Conservation (phyloP, 2,329 filamentous ascomycete genomes). For the Falciphora oryzae region DNA sequence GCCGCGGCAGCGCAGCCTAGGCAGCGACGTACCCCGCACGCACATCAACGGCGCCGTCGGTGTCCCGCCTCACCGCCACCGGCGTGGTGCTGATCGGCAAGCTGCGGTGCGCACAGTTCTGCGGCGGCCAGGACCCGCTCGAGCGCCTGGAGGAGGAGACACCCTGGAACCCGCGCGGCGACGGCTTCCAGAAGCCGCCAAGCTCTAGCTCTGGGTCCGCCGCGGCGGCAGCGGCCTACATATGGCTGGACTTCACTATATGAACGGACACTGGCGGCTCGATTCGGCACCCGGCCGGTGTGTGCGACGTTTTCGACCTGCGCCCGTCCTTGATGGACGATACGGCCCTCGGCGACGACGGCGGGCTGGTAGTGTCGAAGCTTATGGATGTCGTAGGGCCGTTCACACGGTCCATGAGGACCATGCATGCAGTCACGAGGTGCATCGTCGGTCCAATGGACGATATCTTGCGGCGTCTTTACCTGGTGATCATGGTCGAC, state of each 20-base stretch:
- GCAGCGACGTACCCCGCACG: not conserved
- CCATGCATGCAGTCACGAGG: not conserved
- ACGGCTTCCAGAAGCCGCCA: constrained; percentile 40
- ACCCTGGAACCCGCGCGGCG: constrained; percentile 40
- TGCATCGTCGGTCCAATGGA: not conserved
- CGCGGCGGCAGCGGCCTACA: constrained; percentile 33
- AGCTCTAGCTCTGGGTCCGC: constrained; percentile 38
- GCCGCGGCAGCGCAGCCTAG: constrained; percentile 1
- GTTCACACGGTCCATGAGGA: not conserved
- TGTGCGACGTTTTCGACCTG: constrained; percentile 35
- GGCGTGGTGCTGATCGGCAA: constrained; percentile 56
- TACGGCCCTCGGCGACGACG: not conserved
- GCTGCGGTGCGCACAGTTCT: constrained; percentile 32
- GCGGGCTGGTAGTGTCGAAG: not conserved
- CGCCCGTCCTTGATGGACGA: not conserved
- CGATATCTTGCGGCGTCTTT: not conserved
- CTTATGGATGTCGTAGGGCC: constrained; percentile 4
- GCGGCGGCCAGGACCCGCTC: constrained; percentile 31
- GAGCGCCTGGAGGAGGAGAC: constrained; percentile 39
- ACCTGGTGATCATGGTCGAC: not conserved
- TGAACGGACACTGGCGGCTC: constrained; percentile 32
- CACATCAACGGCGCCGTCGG: constrained; percentile 31
- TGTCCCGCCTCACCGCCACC: constrained; percentile 41
- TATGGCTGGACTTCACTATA: constrained; percentile 38
- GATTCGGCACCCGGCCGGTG: constrained; percentile 11